Base-by-base conservation (phyloP, 306 rosid genomes). In the Carpinus viminea region DNA sequence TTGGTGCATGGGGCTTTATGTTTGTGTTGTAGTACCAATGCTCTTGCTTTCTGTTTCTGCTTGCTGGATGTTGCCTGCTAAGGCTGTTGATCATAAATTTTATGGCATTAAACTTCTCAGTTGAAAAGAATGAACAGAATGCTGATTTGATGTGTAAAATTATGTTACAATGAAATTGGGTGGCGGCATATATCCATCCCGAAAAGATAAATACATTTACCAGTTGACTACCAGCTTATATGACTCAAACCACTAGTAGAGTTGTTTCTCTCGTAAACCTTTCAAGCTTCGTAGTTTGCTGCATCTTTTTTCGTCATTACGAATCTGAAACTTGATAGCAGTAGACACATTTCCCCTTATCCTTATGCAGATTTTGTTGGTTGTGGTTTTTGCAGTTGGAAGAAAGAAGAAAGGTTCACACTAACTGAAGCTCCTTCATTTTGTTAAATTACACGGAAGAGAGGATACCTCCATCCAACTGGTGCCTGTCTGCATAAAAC, bases 311-410 rank as follows among this genome's bases (percentile, higher is more conserved):
- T 5, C 0, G 6, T 0, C 43, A 38, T 38, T 38, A 38, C 43
- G 3, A 38, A 38, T 4, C 43, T 38, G 43, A 38, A 5, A 38
- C 43, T 38, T 3, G 43, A 38, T 38, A 38, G 43, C 43, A 38
- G 3, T 38, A 38, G 43, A 4, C 43, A 38, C 43, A 38, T 38
- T 38, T 38, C 5, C 43, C 43, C 4, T 38, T 26, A 75, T 66
- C 51, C 72, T 56, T 72, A 24, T 41, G 57, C 81, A 20, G 26
- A 78, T 50, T 47, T 46, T n/a, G 74, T 82, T 78, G 38, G 61
- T 78, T 78, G 51, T 81, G 77, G 50, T 68, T 60, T 79, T 8
- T 84, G 80, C 92, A 89, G 93, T 75, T 31, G 2, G 82, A 80
- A 80, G 82, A 48, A 64, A 82, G 78, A 85, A 87, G 81, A 80